Base-by-base conservation (phyloP, 2,329 filamentous ascomycete species). In the Pseudohalonectria lignicola region DNA sequence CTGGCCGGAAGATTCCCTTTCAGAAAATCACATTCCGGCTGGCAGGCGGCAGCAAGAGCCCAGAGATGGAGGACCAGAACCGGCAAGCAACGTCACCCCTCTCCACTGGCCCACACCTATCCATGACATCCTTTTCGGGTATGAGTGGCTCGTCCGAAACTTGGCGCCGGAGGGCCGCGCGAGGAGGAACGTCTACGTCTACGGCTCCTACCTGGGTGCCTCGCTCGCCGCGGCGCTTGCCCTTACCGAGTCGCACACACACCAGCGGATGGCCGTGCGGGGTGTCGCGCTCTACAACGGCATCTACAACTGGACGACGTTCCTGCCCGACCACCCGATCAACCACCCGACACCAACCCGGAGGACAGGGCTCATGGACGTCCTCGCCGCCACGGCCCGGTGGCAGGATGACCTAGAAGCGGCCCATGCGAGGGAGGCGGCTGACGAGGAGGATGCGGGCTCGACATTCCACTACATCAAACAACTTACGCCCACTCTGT, bases 231-330 rank as follows among this genome's bases (percentile, higher is more conserved):
- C 67, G 12, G 67, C 71, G 2, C 58, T 80, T 3, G 67, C 74
- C 8, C 53, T 81, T 31, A 79, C 74, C 2, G 73, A 79, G 50
- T 57, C 65, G 2, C 59, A 63, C 32, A 46, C 56, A 2, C 57
- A 67, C 39, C 48, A 55, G 12, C 54, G 48, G 23, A 62, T 72
- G 48, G 61, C 59, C 29, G 59, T 79, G 31, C 63, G 69, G 9
- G 74, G 74, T 7, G 53, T 77, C 23, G 56, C 74, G 13, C 64
- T 67, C 7, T 69, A 69, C 53, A 75, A 80, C 45, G 76, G 74
- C 31, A 64, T 80, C 41, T 80, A 76, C 56, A 70, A 80, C 56
- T 80, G 76, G 76, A 75, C 73, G 40, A 70, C 63, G 52, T 73
- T 78, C 41, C 61, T 76, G 10, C 69, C 69, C 0, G 64, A 69